Conservation (phyloP, 768 basidiomycete species). For the Russula sp. region DNA sequence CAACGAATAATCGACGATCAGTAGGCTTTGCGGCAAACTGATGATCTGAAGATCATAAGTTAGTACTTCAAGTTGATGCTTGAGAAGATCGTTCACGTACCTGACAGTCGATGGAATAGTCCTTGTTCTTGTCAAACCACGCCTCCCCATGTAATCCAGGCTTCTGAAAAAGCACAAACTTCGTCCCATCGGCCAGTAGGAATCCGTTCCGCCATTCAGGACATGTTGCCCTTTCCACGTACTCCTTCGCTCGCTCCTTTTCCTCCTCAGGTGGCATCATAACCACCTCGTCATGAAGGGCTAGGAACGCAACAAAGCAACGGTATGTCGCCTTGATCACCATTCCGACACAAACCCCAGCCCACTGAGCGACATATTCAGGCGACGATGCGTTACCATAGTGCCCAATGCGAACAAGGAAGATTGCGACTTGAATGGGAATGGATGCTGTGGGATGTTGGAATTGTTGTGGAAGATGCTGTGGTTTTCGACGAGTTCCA, state of each 20-base stretch:
- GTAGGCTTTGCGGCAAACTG: neutral
- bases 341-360: neutral
- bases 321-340: neutral
- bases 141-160: neutral
- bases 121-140: neutral
- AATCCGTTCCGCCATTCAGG: neutral
- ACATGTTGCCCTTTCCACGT: neutral
- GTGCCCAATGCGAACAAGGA: neutral
- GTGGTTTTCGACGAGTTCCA: too few species aligned
- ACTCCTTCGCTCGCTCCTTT: neutral
- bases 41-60: neutral
- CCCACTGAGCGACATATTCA: neutral
- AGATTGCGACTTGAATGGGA: too few species aligned
- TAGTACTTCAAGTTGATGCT: too few species aligned
- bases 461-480: too few species aligned
- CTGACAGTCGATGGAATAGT: neutral
- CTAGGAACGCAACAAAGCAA: neutral
- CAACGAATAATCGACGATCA: neutral
- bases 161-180: neutral
- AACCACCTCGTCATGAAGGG: neutral
- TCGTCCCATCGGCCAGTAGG: neutral
- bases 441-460: too few species aligned
- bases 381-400: neutral
- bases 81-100: neutral
- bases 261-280: slow-evolving; percentile 2